Evolutionary conservation across 441 rosid genomes (phyloP).

Genomic region (Erysimum pusillum): DNA sequence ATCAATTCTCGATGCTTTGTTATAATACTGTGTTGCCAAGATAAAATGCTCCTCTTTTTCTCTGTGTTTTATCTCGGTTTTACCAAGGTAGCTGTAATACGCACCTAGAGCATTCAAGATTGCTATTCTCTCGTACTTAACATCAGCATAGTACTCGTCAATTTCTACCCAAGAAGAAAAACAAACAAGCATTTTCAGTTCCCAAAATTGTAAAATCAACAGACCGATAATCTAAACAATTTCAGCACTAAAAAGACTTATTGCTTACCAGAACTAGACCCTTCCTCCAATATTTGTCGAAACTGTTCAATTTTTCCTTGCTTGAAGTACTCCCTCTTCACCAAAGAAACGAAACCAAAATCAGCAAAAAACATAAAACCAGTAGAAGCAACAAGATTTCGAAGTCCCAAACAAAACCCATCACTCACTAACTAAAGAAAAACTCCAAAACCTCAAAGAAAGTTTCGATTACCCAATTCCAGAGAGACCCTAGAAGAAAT

Average conservation of each 20-base stretch:
- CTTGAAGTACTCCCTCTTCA: constrained; percentile 97
- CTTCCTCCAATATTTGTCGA: constrained; percentile 96
- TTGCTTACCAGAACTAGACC: constrained; percentile 88
- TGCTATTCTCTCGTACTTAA: constrained; percentile 96
- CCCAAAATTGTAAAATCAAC: not conserved
- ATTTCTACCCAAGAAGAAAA: constrained; percentile 64
- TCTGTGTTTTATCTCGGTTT: constrained; percentile 83
- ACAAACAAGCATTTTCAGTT: not conserved
- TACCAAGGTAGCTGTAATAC: constrained; percentile 91
- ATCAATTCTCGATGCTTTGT: constrained; percentile 95
- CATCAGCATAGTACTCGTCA: constrained; percentile 97
- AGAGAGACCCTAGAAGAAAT: not conserved
- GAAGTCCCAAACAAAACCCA: constrained; percentile 25
- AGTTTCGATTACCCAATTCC: constrained; percentile 6
- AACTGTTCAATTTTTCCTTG: constrained; percentile 94
- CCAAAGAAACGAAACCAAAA: constrained; percentile 28
- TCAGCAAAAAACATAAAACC: not conserved
- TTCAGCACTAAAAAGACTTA: not conserved
- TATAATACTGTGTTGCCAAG: constrained; percentile 86
- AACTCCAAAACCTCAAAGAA: not conserved
- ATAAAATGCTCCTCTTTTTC: constrained; percentile 96
- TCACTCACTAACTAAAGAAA: not conserved
- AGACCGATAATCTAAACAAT: constrained; percentile 2
- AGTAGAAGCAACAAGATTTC: not conserved
- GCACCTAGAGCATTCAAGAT: constrained; percentile 96